These are phyloP conservation scores for Acacia confusa DNA, from an alignment of 306 rosid species.

Conservation along the genomic window DNA sequence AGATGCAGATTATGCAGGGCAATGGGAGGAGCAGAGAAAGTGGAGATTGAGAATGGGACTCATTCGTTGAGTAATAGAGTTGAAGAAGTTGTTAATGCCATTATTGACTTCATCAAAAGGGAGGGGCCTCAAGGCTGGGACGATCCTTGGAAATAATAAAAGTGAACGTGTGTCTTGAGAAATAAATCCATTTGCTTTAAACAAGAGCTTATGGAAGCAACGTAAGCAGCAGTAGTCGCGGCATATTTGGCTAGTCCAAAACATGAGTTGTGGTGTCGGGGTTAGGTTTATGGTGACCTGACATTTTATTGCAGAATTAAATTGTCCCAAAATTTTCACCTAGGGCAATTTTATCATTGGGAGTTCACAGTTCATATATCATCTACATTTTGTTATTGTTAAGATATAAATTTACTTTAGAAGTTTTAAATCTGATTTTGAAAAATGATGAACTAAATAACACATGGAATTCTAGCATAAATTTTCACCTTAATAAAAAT, in stretches of 20 bases:
- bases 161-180: neutral
- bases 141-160: constrained; percentile 79
- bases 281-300: too few species aligned
- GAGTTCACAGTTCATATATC: too few species aligned
- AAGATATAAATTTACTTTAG: too few species aligned
- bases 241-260: neutral
- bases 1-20: constrained; percentile 82
- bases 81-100: constrained; percentile 73
- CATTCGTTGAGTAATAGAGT: constrained; percentile 90
- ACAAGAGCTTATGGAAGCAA: neutral
- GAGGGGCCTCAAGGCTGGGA: constrained; percentile 98
- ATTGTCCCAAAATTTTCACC: too few species aligned
- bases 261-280: neutral
- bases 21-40: constrained; percentile 93
- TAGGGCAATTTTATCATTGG: too few species aligned
- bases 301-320: too few species aligned
- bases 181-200: neutral
- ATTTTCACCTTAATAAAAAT: too few species aligned
- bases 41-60: constrained; percentile 81
- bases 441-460: too few species aligned
- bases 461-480: rapidly evolving
- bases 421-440: too few species aligned
- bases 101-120: constrained; percentile 73
- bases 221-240: neutral
- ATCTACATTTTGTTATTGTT: too few species aligned